Percentiles rank a stretch among this genome's conserved stretches.
phyloP scores from a whole-genome alignment of 169 alveolate genomes.

The Plasmodium relictum region DNA sequence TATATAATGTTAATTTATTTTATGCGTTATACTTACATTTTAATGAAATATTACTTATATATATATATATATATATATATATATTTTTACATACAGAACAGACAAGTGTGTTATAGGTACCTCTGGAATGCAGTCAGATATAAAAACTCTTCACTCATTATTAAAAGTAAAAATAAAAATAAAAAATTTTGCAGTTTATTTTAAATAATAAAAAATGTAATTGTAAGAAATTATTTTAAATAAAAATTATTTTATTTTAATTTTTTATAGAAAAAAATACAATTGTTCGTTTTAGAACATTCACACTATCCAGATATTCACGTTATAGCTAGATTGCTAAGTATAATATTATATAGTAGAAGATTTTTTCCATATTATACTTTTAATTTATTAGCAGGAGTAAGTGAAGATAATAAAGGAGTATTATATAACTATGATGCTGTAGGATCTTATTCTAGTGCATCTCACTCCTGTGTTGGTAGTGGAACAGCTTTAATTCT shows the following conservation, averaged over 20 bases:
- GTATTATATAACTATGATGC: constrained; percentile 95
- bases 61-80: background rate
- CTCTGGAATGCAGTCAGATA: constrained; percentile 96
- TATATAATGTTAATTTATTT: background rate
- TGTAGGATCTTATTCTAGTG: constrained; percentile 91
- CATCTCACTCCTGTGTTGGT: constrained; percentile 93
- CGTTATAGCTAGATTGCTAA: constrained; percentile 92
- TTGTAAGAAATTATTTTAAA: background rate
- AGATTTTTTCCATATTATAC: constrained; percentile 96
- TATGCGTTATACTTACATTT: background rate
- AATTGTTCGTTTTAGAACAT: constrained; percentile 88
- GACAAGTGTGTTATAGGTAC: constrained; percentile 91
- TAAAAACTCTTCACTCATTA: constrained; percentile 89
- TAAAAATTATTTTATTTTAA: background rate
- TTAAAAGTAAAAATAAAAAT: constrained; percentile 77
- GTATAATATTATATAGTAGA: constrained; percentile 92
- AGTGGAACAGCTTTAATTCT: constrained; percentile 91
- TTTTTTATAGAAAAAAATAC: constrained; percentile 88
- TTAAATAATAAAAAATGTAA: constrained; percentile 1
- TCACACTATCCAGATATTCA: constrained; percentile 91
- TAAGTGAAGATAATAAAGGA: constrained; percentile 86
- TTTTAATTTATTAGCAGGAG: constrained; percentile 92
- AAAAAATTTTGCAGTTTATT: background rate
- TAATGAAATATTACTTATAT: background rate
- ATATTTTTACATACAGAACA: constrained; percentile 80